Percentiles rank a stretch among this genome's conserved stretches.
Conservation (phyloP, 1,284 basidiomycete genomes). For the Neolentinus lepideus region DNA sequence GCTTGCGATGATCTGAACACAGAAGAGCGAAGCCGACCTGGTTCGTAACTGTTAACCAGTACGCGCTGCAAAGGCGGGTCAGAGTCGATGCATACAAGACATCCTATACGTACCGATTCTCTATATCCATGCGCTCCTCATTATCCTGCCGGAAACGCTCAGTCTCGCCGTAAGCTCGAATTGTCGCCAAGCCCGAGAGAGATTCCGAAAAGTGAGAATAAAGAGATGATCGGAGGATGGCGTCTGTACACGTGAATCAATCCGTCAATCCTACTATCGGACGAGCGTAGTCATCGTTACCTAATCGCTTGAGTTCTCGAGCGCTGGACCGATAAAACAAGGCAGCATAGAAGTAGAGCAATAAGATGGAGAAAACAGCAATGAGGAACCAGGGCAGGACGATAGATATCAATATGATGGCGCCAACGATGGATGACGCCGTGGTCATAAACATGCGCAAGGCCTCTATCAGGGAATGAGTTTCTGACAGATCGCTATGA, state of each 20-base stretch:
- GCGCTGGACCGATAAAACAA: conserved; percentile 85
- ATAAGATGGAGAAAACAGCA: conserved; percentile 52
- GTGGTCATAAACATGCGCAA: conserved; percentile 73
- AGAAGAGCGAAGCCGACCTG: conserved; percentile 33
- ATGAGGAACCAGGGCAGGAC: conserved; percentile 83
- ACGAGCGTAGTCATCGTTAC: conserved; percentile 20
- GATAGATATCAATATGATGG: conserved; percentile 74
- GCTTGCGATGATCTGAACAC: not conserved
- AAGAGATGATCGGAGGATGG: conserved; percentile 55
- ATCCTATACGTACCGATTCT: conserved; percentile 70
- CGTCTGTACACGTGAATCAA: conserved; percentile 30
- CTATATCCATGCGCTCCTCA: conserved; percentile 72
- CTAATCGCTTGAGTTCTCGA: conserved; percentile 77
- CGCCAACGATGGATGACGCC: conserved; percentile 57
- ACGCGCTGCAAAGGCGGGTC: conserved; percentile 46
- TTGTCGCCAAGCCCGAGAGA: conserved; percentile 79
- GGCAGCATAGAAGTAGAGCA: conserved; percentile 60
- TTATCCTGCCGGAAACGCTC: conserved; percentile 73
- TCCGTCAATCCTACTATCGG: not conserved
- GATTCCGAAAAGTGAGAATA: conserved; percentile 89
- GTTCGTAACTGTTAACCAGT: conserved; percentile 80
- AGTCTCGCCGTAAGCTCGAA: conserved; percentile 77
- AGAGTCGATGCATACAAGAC: too few species aligned
- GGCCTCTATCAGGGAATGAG: conserved; percentile 38
- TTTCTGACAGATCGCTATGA: not conserved